Conservation (phyloP, 2,329 filamentous ascomycete genomes). For the Stenocarpella maydis region DNA sequence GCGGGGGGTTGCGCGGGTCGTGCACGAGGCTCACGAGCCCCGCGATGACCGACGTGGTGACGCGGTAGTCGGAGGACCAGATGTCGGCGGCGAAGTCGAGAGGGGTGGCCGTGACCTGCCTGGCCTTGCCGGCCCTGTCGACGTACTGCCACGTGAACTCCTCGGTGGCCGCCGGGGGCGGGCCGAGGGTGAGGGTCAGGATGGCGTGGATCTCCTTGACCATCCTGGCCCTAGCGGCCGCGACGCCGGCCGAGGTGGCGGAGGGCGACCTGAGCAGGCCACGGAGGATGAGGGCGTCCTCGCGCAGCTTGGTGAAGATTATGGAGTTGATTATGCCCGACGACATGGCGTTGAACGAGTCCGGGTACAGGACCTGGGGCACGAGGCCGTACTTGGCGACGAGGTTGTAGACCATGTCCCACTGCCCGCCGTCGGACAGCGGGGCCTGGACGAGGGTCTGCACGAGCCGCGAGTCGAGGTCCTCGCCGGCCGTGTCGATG, state of each 20-base stretch:
- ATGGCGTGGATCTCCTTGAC: conserved; percentile 82
- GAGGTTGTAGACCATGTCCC: conserved; percentile 91
- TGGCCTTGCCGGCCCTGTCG: conserved; percentile 72
- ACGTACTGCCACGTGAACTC: conserved; percentile 84
- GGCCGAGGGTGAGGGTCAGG: conserved; percentile 83
- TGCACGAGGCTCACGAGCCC: conserved; percentile 83
- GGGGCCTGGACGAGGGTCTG: conserved; percentile 73
- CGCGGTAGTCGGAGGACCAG: conserved; percentile 64
- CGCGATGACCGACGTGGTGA: conserved; percentile 68
- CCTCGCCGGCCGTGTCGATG: conserved; percentile 75
- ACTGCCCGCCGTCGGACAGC: conserved; percentile 84
- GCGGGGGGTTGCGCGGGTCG: conserved; percentile 81
- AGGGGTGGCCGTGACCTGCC: conserved; percentile 71
- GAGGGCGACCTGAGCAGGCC: conserved; percentile 54
- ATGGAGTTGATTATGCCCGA: conserved; percentile 75
- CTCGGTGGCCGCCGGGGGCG: conserved; percentile 73
- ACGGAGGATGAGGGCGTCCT: conserved; percentile 80
- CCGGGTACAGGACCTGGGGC: conserved; percentile 82
- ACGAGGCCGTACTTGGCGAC: conserved; percentile 90
- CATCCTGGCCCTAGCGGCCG: conserved; percentile 73
- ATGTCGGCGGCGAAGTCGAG: conserved; percentile 76
- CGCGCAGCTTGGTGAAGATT: conserved; percentile 85
- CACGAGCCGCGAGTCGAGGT: conserved; percentile 76
- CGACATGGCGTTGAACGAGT: conserved; percentile 79
- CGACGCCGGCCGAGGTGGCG: conserved; percentile 48